Base-by-base conservation (phyloP, 805 yeast species). In the Candida railenensis region DNA sequence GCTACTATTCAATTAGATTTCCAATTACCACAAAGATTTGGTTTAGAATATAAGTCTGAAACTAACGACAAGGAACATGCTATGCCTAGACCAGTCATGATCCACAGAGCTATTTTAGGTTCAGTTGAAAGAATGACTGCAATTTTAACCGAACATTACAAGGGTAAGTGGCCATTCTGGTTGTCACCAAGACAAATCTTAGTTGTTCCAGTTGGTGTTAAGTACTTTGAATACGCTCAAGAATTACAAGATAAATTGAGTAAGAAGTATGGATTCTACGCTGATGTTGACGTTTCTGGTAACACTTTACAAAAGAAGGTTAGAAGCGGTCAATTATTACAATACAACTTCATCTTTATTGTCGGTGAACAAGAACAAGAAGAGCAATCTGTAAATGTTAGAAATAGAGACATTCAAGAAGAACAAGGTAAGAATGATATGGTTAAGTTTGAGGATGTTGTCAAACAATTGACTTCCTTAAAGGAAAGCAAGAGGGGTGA, bases 161-260 rank as follows among this genome's bases (percentile, higher is more conserved):
- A 91, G 65, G 99, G 99, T 62, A 94, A 90, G 69, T 94, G 99
- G 99, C 99, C 99, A 63, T 89, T 94, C 80, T 94, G 99, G 99
- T 79, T 94, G 65, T 91, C 98, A n/a, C 99, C 99, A 62, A 87
- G 99, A 76, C 99, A 94, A 75, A 81, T 92, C 48, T 77, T 92
- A 59, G 95, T 94, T 60, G 94, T 94, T 25, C 99, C 99, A 57
- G 97, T 94, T 58, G 97, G 97, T 63, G 95, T 87, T 53, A 89
- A 88, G 69, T 92, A 85, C 77, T 83, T 77, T 62, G 96, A 85
- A 54, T 94, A 94, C 63, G 99, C 98, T 37, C 83, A 85, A 67
- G 74, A 81, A 57, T 87, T 94, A 54, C 83, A 84, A 60, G 81
- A 86, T 61, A 67, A 69, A 54, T 74, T 85, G 64, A 69, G 61